Base-by-base conservation (phyloP, 2,329 filamentous ascomycete genomes). In the Endoconidiophora laricicola region DNA sequence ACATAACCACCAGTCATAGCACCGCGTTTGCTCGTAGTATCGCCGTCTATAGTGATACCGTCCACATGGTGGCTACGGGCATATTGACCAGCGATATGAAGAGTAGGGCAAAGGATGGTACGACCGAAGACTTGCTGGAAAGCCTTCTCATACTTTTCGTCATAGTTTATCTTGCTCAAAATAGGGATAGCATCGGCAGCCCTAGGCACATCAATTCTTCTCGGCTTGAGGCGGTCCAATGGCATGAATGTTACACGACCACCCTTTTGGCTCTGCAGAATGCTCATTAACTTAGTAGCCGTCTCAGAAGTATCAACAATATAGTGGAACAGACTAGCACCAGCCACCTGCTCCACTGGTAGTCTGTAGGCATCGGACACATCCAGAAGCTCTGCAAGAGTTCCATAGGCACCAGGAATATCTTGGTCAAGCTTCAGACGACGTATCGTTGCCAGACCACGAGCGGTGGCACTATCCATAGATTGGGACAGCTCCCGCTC, bases 101-200 rank as follows among this genome's bases (percentile, higher is more conserved):
- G 69, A 57, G 86, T 94, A 2, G 90, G 88, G 57, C 91, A 96
- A 50, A 98, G 83, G 48, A 98, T 86, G 0, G 86, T 91, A 64
- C 86, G 93, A 44, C 88, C 91, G 65, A 98, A 98, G 0, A 98
- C 86, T 61, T 95, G 88, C 60, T 85, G 80, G 62, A 98, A 91
- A 0, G 91, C 91, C 58, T 78, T 82, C 52, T 93, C 86, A 57
- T 81, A 95, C 54, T 69, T 71, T 1, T 72, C 60, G 47, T 95
- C 83, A 60, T 81, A 98, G 45, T 78, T 74, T 54, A 96, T 75
- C 65, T 93, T 94, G 59, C 79, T 82, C 51, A 95, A 71, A 58
- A 98, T 76, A 1, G 87, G 86, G 36, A 94, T 78, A 2, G 87
- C 90, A 63, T 96, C 90, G 55, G 80, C 83, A 0, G 86, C 85